A percentile compares a stretch with the other conserved stretches of the same genome.
These are phyloP conservation scores for Kokia cookei DNA, from an alignment of 441 rosid species.

Conservation along the genomic window DNA sequence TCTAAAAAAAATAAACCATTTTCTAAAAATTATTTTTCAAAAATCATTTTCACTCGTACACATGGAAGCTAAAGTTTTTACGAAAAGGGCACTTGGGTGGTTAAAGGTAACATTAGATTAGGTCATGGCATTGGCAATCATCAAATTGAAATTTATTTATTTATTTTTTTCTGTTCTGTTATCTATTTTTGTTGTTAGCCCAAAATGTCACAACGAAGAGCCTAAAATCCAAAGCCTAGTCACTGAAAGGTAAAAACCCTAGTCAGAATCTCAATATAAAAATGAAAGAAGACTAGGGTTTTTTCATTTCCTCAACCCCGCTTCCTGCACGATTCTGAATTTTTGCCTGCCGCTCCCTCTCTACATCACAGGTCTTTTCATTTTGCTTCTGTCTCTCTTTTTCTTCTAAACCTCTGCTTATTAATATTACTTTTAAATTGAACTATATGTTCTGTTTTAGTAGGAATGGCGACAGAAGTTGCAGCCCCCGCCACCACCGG, in stretches of 20 bases:
- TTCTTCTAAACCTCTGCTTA: neutral
- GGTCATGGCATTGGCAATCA: too few relatives aligned
- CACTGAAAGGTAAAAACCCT: neutral
- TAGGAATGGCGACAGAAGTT: constrained; percentile 33
- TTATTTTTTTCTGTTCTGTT: too few relatives aligned
- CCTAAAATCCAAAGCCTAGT: neutral
- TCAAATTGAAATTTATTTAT: too few relatives aligned
- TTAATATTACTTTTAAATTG: too few relatives aligned
- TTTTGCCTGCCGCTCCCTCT: neutral
- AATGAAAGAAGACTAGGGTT: neutral
- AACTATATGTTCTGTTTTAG: neutral
- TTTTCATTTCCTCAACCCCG: neutral
- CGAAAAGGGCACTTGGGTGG: too few relatives aligned
- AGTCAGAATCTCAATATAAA: neutral
- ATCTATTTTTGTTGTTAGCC: too few relatives aligned
- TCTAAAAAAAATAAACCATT: too few relatives aligned
- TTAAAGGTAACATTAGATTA: too few relatives aligned
- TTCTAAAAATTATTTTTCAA: too few relatives aligned
- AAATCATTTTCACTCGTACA: too few relatives aligned
- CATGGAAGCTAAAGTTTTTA: too few relatives aligned
- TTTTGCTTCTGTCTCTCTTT: too few relatives aligned
- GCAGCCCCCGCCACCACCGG: neutral
- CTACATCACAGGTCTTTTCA: neutral
- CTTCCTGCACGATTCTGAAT: neutral
- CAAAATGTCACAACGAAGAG: neutral